Evolutionary conservation across 768 basidiomycete species (phyloP).

Genomic region (Amylocystis lapponica): DNA sequence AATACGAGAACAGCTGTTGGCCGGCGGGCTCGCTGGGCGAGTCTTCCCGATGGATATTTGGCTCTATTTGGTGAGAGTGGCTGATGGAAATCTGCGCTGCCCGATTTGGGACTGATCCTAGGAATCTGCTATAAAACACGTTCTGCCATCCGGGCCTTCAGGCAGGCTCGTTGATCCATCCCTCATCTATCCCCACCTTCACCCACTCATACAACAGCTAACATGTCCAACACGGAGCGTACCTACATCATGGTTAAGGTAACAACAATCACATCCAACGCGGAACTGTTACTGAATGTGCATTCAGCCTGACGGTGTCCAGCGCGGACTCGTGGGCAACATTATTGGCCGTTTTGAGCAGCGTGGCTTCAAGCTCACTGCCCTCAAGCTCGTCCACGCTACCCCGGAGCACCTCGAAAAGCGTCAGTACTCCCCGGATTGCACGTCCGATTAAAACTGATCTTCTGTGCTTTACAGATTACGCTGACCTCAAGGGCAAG

Average conservation of each 20-base stretch:
- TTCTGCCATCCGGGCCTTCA: conserved; percentile 17
- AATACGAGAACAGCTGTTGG: too few relatives aligned
- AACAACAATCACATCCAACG: conserved; percentile 10
- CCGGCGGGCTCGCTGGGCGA: conserved; percentile 13
- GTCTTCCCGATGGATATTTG: conserved; percentile 33
- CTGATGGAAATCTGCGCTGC: conserved; percentile 8
- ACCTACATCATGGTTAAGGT: conserved; percentile 99
- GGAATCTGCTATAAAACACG: conserved; percentile 24
- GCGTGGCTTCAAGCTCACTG: conserved; percentile 96
- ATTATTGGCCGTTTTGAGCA: conserved; percentile 96
- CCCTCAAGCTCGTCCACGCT: conserved; percentile 85
- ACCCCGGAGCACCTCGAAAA: conserved; percentile 84
- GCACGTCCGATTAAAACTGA: background rate
- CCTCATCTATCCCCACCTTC: conserved; percentile 20
- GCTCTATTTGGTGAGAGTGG: conserved; percentile 34
- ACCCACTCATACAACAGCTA: conserved; percentile 24
- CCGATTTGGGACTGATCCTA: conserved; percentile 20
- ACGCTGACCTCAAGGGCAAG: conserved; percentile 91
- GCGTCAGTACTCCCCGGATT: conserved; percentile 40
- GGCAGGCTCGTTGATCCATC: conserved; percentile 23
- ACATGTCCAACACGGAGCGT: conserved; percentile 75
- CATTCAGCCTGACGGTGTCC: conserved; percentile 93
- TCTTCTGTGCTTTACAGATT: conserved; percentile 50
- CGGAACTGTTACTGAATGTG: background rate
- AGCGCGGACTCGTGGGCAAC: conserved; percentile 90